These are phyloP conservation scores for Candida michaelii DNA, from an alignment of 805 yeast species.

Conservation along the genomic window DNA sequence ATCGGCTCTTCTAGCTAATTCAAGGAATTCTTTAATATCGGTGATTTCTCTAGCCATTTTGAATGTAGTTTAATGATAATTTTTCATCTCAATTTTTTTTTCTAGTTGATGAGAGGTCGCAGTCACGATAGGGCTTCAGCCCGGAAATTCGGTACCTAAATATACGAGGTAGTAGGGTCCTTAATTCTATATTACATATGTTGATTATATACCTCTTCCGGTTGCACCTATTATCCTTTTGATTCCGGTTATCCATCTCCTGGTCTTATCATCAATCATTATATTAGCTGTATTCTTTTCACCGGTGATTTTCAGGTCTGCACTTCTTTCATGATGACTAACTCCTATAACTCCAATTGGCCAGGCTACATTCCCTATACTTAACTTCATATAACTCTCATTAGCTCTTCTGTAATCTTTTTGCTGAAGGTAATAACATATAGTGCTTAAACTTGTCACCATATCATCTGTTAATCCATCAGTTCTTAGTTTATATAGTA, in stretches of 20 bases:
- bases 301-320: constrained; percentile 57
- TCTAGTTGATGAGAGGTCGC: neutral
- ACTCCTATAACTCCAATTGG: constrained; percentile 83
- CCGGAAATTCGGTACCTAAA: neutral
- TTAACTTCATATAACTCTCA: constrained; percentile 69
- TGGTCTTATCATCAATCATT: constrained; percentile 72
- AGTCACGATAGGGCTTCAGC: constrained; percentile 5
- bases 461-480: constrained; percentile 43
- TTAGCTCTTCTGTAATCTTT: constrained; percentile 52
- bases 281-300: constrained; percentile 58
- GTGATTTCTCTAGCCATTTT: constrained; percentile 62
- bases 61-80: neutral
- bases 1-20: constrained; percentile 94
- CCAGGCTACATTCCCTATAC: constrained; percentile 90
- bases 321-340: constrained; percentile 76
- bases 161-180: too few relatives aligned
- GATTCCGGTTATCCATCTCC: constrained; percentile 73
- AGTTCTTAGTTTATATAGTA: constrained; percentile 43
- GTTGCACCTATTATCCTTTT: constrained; percentile 56
- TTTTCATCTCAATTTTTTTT: constrained; percentile 6
- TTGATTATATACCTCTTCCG: too few relatives aligned
- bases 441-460: constrained; percentile 57
- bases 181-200: neutral
- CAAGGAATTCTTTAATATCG: constrained; percentile 96
- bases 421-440: constrained; percentile 59